These are phyloP conservation scores for Termitomyces sp. DNA, from an alignment of 768 basidiomycete species.

Conservation along the genomic window DNA sequence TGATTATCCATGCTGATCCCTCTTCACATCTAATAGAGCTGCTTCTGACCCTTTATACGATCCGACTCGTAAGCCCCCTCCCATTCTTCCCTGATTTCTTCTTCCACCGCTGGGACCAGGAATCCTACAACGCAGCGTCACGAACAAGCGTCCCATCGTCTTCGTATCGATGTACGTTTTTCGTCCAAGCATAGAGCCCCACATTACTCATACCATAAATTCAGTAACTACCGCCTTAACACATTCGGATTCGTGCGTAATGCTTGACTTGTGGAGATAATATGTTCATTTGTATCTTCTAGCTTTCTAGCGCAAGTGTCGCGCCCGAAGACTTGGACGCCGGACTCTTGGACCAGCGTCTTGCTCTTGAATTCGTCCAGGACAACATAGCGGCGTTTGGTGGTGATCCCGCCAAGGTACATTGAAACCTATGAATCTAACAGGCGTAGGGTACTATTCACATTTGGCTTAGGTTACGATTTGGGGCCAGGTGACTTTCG, in stretches of 20 bases:
- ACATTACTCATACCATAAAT: background rate
- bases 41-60: constrained; percentile 36
- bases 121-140: constrained; percentile 44
- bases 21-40: constrained; percentile 27
- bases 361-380: constrained; percentile 58
- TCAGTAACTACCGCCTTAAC: constrained; percentile 55
- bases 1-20: background rate
- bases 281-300: background rate
- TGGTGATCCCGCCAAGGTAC: constrained; percentile 54
- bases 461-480: constrained; percentile 42
- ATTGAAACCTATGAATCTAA: background rate
- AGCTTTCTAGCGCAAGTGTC: constrained; percentile 47
- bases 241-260: constrained; percentile 53
- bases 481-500: constrained; percentile 34
- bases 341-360: constrained; percentile 58
- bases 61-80: constrained; percentile 39
- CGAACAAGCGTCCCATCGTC: constrained; percentile 46
- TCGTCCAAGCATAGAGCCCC: background rate
- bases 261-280: too few species aligned
- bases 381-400: constrained; percentile 69
- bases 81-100: background rate
- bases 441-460: background rate
- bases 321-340: constrained; percentile 50
- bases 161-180: constrained; percentile 49
- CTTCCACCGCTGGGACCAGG: constrained; percentile 24